Evolutionary conservation across 805 yeast species (phyloP).

Genomic region (Saccharomyces kudriavzevii): DNA sequence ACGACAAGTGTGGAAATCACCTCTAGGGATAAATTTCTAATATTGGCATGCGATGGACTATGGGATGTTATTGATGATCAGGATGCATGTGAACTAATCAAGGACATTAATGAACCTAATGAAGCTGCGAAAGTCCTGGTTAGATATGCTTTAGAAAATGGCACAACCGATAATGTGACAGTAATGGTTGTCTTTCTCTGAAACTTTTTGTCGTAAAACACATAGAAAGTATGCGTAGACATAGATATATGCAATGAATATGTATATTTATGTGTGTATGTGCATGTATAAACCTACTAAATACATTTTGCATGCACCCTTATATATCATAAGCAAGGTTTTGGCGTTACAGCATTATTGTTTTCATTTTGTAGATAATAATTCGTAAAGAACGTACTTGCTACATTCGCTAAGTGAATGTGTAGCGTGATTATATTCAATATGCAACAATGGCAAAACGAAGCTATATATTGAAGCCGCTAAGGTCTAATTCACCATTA

Average conservation of each 20-base stretch:
- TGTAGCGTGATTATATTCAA: background rate
- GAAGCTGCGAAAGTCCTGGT: constrained; percentile 62
- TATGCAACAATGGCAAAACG: background rate
- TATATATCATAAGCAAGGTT: background rate
- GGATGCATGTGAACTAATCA: constrained; percentile 68
- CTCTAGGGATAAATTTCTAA: constrained; percentile 61
- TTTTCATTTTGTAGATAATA: background rate
- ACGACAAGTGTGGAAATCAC: constrained; percentile 79
- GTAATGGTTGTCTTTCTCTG: constrained; percentile 67
- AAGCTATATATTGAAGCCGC: constrained; percentile 20
- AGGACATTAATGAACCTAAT: constrained; percentile 47
- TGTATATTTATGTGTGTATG: background rate
- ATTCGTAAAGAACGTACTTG: background rate
- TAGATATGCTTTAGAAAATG: constrained; percentile 62
- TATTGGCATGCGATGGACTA: constrained; percentile 91
- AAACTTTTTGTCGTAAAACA: background rate
- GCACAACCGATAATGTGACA: constrained; percentile 86
- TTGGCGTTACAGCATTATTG: background rate
- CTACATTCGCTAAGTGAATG: background rate
- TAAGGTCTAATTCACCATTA: constrained; percentile 23
- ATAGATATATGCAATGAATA: background rate
- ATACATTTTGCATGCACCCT: background rate
- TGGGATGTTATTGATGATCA: constrained; percentile 93
- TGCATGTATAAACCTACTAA: constrained; percentile 1
- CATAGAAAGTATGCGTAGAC: background rate